Percentiles rank a stretch among this genome's conserved stretches.
phyloP scores from a whole-genome alignment of 202 grass and related monocot species.

The Brachypodium distachyon region DNA sequence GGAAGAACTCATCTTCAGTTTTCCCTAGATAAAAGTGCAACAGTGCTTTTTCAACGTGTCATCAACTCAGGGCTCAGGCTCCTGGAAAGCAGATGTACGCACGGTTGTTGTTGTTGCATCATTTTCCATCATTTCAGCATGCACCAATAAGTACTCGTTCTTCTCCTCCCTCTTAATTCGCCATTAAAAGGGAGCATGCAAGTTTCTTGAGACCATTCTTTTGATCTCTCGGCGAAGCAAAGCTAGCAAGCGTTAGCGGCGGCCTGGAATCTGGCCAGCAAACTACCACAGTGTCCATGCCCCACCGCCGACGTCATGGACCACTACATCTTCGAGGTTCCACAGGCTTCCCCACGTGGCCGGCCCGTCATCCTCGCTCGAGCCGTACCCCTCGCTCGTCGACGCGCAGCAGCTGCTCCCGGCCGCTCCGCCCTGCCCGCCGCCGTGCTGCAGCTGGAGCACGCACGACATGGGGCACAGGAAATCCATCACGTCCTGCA shows the following conservation, averaged over 20 bases:
- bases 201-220: background rate
- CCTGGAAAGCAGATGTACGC: constrained; percentile 23
- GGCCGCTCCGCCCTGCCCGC: constrained; percentile 1
- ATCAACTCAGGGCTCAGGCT: constrained; percentile 4
- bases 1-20: background rate
- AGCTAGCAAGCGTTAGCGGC: background rate
- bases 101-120: constrained; percentile 11
- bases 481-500: constrained; percentile 47
- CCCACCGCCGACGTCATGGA: background rate
- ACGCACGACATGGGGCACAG: constrained; percentile 47
- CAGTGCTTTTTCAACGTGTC: constrained; percentile 27
- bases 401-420: constrained; percentile 35
- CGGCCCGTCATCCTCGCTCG: constrained; percentile 43
- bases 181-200: background rate
- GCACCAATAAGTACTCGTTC: background rate
- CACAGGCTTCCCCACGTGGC: constrained; percentile 68
- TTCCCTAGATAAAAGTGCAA: background rate
- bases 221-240: background rate
- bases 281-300: constrained; percentile 24
- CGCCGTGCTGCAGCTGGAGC: constrained; percentile 27
- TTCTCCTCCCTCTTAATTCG: background rate
- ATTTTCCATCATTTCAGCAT: background rate
- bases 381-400: constrained; percentile 43
- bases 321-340: constrained; percentile 65
- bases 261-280: background rate